A percentile compares a stretch with the other conserved stretches of the same genome.
Conservation (phyloP, 768 basidiomycete species). For the Phlebiopsis gigantea region DNA sequence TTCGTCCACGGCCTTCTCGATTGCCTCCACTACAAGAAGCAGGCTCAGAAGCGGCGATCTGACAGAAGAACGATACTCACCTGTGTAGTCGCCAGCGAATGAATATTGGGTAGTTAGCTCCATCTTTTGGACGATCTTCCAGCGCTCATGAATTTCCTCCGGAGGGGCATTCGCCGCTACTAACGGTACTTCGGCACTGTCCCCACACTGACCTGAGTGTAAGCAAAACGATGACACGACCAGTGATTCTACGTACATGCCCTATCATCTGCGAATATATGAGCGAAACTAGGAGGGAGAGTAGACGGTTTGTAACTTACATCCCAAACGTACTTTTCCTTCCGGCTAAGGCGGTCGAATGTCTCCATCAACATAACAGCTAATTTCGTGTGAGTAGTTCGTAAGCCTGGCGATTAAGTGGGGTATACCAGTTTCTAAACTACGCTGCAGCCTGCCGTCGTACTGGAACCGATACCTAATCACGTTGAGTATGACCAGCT, state of each 20-base stretch:
- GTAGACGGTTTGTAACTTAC: conserved; percentile 32
- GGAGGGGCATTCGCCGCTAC: conserved; percentile 46
- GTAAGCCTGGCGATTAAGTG: not conserved
- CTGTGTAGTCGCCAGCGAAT: conserved; percentile 63
- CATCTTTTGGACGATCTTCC: conserved; percentile 71
- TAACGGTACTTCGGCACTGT: conserved; percentile 50
- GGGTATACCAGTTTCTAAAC: conserved; percentile 55
- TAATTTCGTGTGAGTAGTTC: conserved; percentile 17
- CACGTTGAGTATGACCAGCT: not conserved
- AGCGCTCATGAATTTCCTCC: conserved; percentile 49
- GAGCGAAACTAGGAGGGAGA: too few species aligned
- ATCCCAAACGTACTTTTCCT: conserved; percentile 76
- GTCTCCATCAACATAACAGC: conserved; percentile 76
- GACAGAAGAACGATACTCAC: conserved; percentile 26
- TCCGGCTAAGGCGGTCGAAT: conserved; percentile 54
- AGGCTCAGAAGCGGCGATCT: conserved; percentile 11
- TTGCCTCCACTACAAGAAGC: conserved; percentile 48
- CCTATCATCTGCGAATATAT: conserved; percentile 45
- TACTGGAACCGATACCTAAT: conserved; percentile 67
- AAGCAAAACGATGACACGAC: not conserved
- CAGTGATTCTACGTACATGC: conserved; percentile 41
- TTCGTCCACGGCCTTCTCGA: conserved; percentile 55
- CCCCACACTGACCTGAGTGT: conserved; percentile 45
- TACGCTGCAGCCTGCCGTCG: conserved; percentile 58
- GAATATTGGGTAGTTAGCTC: conserved; percentile 61